A percentile compares a stretch with the other conserved stretches of the same genome.
Evolutionary conservation across 495 filamentous ascomycete species (phyloP).

Genomic region (Lichina pygmaea): DNA sequence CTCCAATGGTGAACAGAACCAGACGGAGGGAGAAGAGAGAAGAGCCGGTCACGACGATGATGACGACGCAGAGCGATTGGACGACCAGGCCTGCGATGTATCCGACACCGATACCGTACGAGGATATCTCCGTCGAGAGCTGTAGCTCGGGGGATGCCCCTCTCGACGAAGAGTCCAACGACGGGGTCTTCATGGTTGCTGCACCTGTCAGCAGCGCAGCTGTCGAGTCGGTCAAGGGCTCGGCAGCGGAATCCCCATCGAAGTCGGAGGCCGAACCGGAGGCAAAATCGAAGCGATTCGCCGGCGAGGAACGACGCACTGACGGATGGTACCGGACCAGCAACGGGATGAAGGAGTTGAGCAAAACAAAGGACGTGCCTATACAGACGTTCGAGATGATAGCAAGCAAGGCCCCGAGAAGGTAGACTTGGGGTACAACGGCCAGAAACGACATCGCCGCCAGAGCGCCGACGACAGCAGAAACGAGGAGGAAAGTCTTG

Average conservation of each 20-base stretch:
- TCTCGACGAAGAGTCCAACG: slow-evolving; percentile 16
- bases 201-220: neutral
- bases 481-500: slow-evolving; percentile 59
- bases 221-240: neutral
- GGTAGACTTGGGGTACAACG: slow-evolving; percentile 41
- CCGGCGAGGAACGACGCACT: neutral
- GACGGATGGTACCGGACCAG: slow-evolving; percentile 17
- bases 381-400: slow-evolving; percentile 69
- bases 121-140: slow-evolving; percentile 65
- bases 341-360: slow-evolving; percentile 19
- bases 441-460: slow-evolving; percentile 76
- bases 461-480: slow-evolving; percentile 56
- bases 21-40: slow-evolving; percentile 55
- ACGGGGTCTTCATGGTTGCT: neutral
- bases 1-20: slow-evolving; percentile 60
- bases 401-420: slow-evolving; percentile 58
- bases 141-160: slow-evolving; percentile 24
- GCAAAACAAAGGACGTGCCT: slow-evolving; percentile 16
- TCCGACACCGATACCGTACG: slow-evolving; percentile 71
- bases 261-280: neutral
- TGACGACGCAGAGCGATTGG: slow-evolving; percentile 47
- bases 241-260: neutral
- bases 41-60: slow-evolving; percentile 40
- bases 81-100: slow-evolving; percentile 63
- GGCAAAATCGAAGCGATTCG: neutral